phyloP scores from a whole-genome alignment of 805 yeast genomes.

The Pichia gijzeniarum region DNA sequence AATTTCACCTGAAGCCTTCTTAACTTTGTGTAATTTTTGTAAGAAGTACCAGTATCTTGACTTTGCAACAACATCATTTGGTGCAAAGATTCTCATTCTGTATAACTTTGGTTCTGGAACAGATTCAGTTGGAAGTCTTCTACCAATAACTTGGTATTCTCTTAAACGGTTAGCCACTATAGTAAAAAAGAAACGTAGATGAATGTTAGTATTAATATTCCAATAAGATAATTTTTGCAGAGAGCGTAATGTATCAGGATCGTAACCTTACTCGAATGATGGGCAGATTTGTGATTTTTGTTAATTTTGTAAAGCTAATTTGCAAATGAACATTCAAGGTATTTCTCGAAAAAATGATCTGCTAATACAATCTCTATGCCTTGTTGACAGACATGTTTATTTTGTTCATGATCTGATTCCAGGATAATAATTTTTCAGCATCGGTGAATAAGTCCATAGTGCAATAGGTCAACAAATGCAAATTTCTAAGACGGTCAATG shows the following conservation, averaged over 20 bases:
- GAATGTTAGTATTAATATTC: not conserved
- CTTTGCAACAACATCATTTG: slow-evolving; percentile 98
- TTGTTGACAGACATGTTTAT: too few relatives aligned
- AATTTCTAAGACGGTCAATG: not conserved
- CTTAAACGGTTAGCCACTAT: slow-evolving; percentile 84
- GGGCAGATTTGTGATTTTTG: too few relatives aligned
- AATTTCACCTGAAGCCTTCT: slow-evolving; percentile 99
- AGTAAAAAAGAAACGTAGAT: not conserved
- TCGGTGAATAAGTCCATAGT: not conserved
- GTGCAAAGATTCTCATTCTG: slow-evolving; percentile 99
- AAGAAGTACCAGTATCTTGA: slow-evolving; percentile 99
- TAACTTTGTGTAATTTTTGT: slow-evolving; percentile 98
- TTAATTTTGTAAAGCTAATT: too few relatives aligned
- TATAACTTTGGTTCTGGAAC: slow-evolving; percentile 99
- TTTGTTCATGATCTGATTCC: too few relatives aligned
- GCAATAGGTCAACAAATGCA: not conserved
- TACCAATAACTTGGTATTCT: slow-evolving; percentile 99
- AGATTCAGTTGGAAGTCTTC: slow-evolving; percentile 98
- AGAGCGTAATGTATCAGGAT: too few relatives aligned
- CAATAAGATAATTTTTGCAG: too few relatives aligned
- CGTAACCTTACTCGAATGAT: too few relatives aligned
- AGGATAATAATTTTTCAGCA: too few relatives aligned
- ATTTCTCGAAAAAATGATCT: too few relatives aligned
- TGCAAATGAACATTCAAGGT: too few relatives aligned
- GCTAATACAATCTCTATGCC: too few relatives aligned